Evolutionary conservation across 495 filamentous ascomycete species (phyloP), one percentile per base, ranked within the genome.

Genomic region (Ascobolus immersus): DNA sequence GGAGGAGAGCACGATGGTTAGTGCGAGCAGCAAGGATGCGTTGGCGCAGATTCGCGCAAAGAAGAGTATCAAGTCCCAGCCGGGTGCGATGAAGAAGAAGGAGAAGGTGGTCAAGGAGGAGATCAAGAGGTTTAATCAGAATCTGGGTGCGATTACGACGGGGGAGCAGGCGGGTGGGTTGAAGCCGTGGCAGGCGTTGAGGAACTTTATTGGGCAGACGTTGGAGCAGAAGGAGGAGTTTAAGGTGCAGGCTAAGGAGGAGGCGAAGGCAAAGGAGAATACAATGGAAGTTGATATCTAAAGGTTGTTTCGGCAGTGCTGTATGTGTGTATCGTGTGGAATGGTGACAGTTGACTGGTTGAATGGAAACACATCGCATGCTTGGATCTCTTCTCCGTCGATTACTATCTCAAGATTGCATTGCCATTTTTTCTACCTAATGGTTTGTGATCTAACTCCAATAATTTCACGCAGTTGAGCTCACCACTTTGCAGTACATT

Each of bases 51-150:
- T 65, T 40, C 64, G 77, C 33, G 59, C 66, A 37, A 69, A 71
- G 27, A 71, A 69, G 54, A 77, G 69, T 28, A 42, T 94, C 35
- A 71, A 62, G 47, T 66, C 60, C 33, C 54, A 71, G 32, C 77
- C 75, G 0, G 82, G 84, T 0, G 77, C 78, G 10, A 58, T 77
- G 57, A 90, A 80, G 62, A 60, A 67, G 42, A 81, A 73, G 55
- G 77, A 80, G 51, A 69, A 65, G 50, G 25, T 92, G 18, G 73
- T 89, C 33, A 65, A 56, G 51, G 52, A 59, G 41, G 84, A 94
- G 61, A 67, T 73, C 48, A 69, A 78, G 52, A 59, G 82, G 37
- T 92, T 92, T 47, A 69, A 64, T 36, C 63, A 58, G 53, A 92
- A 81, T 52, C 55, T 94, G 60, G 80, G 74, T 24, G 60, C 69